Evolutionary conservation across 2,329 filamentous ascomycete genomes (phyloP), one percentile per base, ranked within the genome.

Genomic region (Tolypocladium inflatum): DNA sequence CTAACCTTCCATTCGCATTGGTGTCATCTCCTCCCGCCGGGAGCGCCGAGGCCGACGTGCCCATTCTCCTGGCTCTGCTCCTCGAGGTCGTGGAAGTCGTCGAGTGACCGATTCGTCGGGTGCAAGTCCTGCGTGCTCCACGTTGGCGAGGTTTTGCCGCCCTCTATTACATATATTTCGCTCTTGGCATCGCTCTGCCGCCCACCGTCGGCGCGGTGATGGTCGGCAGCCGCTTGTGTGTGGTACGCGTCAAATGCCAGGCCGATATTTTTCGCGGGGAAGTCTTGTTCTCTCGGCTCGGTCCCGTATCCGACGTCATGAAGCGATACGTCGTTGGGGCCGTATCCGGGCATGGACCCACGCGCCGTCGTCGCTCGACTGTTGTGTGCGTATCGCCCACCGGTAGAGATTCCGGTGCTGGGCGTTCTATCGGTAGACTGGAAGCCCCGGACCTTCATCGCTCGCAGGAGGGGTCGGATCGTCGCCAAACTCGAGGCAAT

Each of bases 401-500:
- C 58, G 19, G 56, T 63, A 33, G 70, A 71, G 15, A 64, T 63
- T 37, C 62, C 71, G 35, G 61, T 65, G 30, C 66, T 72, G 23
- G 69, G 68, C 4, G 72, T 73, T 55, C 64, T 67, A 52, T 72
- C 71, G 43, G 72, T 75, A 0, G 76, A 72, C 4, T 72, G 71
- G 63, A 82, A 82, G 8, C 79, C 80, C 26, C 63, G 73, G 15
- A 82, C 67, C 60, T 70, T 74, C 69, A 76, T 72, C n/a, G 71
- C 69, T 41, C 79, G 78, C 41, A 83, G 74, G 1, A 83, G 72
- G 4, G 80, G 80, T 3, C 80, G 77, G 38, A 83, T 79, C 6
- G 80, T 83, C 26, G 78, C 78, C 13, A 83, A 70, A 59, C 78
- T 81, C 2, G 80, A 76, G 15, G 80, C 80, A 33, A 78, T 67